Percentiles rank a stretch among this genome's conserved stretches.
phyloP scores from a whole-genome alignment of 1,284 basidiomycete genomes.

The Volvariella volvacea region DNA sequence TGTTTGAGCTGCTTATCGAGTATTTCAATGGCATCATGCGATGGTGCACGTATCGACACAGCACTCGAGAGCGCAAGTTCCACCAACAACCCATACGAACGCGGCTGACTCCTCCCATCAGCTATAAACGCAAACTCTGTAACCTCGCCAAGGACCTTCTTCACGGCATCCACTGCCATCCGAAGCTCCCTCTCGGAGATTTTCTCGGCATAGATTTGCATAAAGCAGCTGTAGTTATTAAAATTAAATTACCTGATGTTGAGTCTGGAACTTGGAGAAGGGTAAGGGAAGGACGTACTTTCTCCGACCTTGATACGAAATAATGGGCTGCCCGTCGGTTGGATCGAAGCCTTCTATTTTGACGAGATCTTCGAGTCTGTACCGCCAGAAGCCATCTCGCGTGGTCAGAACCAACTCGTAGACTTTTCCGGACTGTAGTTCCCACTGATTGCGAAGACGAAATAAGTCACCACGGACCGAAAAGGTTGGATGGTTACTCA shows the following conservation, averaged over 20 bases:
- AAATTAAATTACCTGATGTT: not conserved
- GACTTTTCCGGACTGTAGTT: constrained; percentile 10
- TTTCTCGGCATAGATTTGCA: too few relatives aligned
- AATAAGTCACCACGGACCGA: too few relatives aligned
- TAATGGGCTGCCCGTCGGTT: constrained; percentile 12
- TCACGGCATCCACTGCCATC: constrained; percentile 7
- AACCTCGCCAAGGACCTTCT: constrained; percentile 9
- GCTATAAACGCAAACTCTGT: constrained; percentile 11
- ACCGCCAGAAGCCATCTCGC: constrained; percentile 15
- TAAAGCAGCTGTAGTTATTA: not conserved
- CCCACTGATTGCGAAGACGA: constrained; percentile 11
- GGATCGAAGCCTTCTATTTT: constrained; percentile 13
- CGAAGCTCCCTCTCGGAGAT: constrained; percentile 11
- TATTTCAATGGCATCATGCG: constrained; percentile 2
- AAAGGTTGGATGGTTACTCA: too few relatives aligned
- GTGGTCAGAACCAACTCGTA: constrained; percentile 14
- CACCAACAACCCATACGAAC: constrained; percentile 12
- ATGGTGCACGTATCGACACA: not conserved
- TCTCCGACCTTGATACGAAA: constrained; percentile 12
- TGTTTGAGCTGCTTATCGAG: constrained; percentile 4
- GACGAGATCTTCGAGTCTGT: constrained; percentile 13
- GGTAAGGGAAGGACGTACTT: constrained; percentile 8
- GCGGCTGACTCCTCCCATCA: constrained; percentile 9
- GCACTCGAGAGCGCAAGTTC: constrained; percentile 8
- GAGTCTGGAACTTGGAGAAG: not conserved